phyloP scores from a whole-genome alignment of 768 basidiomycete species.

The Filobasidium floriforme region DNA sequence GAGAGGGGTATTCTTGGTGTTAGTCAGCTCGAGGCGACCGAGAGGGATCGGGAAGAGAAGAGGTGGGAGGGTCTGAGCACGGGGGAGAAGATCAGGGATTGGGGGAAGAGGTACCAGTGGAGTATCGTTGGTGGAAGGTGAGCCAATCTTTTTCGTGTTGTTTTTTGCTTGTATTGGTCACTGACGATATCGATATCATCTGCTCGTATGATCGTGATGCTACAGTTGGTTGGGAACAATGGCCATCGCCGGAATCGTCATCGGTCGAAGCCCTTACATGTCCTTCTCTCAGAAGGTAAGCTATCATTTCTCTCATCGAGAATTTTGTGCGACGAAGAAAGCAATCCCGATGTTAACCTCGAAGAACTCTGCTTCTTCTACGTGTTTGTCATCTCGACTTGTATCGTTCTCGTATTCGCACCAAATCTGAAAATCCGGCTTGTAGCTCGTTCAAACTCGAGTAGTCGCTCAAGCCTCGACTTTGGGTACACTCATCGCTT shows the following conservation, averaged over 20 bases:
- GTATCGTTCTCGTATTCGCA: too few species aligned
- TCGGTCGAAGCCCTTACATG: constrained; percentile 35
- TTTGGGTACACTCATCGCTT: constrained; percentile 35
- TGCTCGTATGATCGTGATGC: too few species aligned
- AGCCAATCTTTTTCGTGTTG: constrained; percentile 7
- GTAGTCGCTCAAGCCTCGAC: constrained; percentile 44
- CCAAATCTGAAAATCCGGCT: too few species aligned
- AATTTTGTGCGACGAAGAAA: too few species aligned
- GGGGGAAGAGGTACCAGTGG: constrained; percentile 37
- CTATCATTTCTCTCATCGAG: too few species aligned
- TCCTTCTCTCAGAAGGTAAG: constrained; percentile 41
- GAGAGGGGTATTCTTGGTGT: constrained; percentile 33
- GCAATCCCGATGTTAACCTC: too few species aligned
- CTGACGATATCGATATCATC: too few species aligned
- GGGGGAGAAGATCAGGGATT: constrained; percentile 33
- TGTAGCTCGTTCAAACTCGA: constrained; percentile 45
- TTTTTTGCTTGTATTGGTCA: not conserved
- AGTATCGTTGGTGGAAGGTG: constrained; percentile 38
- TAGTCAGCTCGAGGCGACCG: constrained; percentile 28
- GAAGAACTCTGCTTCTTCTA: too few species aligned
- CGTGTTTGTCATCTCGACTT: too few species aligned
- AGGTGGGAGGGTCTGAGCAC: constrained; percentile 33
- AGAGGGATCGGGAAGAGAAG: constrained; percentile 23
- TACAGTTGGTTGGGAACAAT: constrained; percentile 40
- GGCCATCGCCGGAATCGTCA: constrained; percentile 33